Base-by-base conservation (phyloP, 345 rosid species). In the Cardiospermum halicacabum region DNA sequence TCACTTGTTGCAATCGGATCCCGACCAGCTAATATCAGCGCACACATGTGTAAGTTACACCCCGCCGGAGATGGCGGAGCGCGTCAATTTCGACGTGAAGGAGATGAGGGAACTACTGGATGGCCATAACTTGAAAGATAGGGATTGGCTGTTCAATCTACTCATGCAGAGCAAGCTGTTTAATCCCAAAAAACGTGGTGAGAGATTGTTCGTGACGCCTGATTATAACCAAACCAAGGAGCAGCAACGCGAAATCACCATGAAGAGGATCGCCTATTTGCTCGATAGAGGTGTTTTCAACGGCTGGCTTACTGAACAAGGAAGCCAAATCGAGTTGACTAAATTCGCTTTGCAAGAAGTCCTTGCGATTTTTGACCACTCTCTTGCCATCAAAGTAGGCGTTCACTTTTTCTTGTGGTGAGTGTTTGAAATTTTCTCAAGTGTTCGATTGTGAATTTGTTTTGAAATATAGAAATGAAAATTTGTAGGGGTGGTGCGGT, bases 161-260 rank as follows among this genome's bases (percentile, higher is more conserved):
- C 84, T 93, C 72, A 71, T 59, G 71, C 92, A 84, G 80, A 79
- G 84, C 81, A 74, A 75, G 69, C 53, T 88, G 68, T 93, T 93
- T 72, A 88, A 88, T 70, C 91, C 88, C n/a, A 75, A 68, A 36
- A 72, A 75, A 67, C 73, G 76, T 40, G 98, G 94, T 19, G 94
- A 87, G 45, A 81, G 74, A 76, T 69, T 93, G n/a, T 93, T 80
- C 60, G 83, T 85, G 51, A 60, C 70, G 39, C 91, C 97, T 7
- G 95, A 90, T 67, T 90, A 75, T 53, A 90, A 90, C 74, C 97
- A 90, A 82, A 63, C 96, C 28, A 93, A 81, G 97, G 98, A 88
- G 79, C 96, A 88, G 58, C 98, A 93, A 72, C 73, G 98, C 9
- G 96, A 90, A 81, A 79, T 87, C 64, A 93, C 96, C 0, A 74